phyloP scores from a whole-genome alignment of 345 rosid species.

The Punica granatum region DNA sequence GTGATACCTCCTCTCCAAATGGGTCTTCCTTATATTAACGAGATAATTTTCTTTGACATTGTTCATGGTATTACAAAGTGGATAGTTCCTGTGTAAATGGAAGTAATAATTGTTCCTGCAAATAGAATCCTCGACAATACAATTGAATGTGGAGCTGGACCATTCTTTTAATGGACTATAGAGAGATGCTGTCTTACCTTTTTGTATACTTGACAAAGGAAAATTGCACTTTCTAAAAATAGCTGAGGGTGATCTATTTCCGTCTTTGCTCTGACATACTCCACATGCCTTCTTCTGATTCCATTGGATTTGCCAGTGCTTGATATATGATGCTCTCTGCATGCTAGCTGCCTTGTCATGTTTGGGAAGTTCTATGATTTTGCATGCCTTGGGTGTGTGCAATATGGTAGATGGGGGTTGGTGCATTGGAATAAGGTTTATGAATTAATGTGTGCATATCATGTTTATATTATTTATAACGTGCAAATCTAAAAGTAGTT shows the following conservation, averaged over 20 bases:
- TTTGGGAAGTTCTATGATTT: neutral
- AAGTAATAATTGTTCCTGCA: neutral
- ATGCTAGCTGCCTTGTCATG: neutral
- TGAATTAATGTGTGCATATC: neutral
- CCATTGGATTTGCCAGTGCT: neutral
- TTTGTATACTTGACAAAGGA: neutral
- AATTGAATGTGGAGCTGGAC: neutral
- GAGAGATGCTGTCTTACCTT: neutral
- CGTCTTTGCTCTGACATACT: neutral
- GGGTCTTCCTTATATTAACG: neutral
- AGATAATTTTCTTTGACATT: neutral
- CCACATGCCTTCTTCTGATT: neutral
- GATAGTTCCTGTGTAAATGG: neutral
- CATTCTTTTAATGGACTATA: neutral
- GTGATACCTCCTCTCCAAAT: neutral
- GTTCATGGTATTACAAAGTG: neutral
- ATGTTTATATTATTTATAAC: neutral
- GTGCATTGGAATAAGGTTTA: neutral
- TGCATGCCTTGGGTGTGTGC: neutral
- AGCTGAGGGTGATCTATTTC: neutral
- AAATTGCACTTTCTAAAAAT: neutral
- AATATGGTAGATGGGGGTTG: neutral
- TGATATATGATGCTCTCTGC: neutral
- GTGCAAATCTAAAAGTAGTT: neutral
- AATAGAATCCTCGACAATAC: neutral